A percentile compares a stretch with the other conserved stretches of the same genome.
These are phyloP conservation scores for Botrytis tulipae DNA, from an alignment of 2,329 filamentous ascomycete genomes.

Conservation along the genomic window DNA sequence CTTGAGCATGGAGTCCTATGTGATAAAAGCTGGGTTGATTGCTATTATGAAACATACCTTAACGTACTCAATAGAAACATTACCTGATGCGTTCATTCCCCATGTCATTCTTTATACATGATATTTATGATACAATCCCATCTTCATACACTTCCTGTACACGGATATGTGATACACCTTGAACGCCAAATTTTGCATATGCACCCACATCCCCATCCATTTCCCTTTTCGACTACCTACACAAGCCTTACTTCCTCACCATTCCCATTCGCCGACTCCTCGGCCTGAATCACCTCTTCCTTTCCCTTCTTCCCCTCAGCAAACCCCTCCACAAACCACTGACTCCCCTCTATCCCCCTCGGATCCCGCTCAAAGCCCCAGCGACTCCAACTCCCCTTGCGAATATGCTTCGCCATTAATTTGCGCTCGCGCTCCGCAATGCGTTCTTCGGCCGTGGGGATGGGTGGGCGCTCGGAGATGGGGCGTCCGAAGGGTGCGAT, in stretches of 20 bases:
- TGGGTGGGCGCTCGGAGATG: slow-evolving; percentile 61
- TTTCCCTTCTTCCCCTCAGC: slow-evolving; percentile 15
- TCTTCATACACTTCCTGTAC: slow-evolving; percentile 8
- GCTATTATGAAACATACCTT: not conserved
- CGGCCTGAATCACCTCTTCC: not conserved
- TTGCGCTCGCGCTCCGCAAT: slow-evolving; percentile 54
- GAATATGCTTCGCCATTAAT: slow-evolving; percentile 56
- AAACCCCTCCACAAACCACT: slow-evolving; percentile 19
- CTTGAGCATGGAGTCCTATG: not conserved
- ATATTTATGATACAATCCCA: slow-evolving; percentile 17
- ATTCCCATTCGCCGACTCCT: not conserved
- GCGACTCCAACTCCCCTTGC: slow-evolving; percentile 39
- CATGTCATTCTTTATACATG: not conserved
- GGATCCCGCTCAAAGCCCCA: slow-evolving; percentile 23
- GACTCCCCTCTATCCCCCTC: slow-evolving; percentile 6
- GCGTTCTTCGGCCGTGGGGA: slow-evolving; percentile 64
- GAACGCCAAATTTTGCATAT: slow-evolving; percentile 17
- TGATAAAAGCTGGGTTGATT: not conserved
- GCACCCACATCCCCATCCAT: not conserved
- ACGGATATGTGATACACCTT: slow-evolving; percentile 2
- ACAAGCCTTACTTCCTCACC: slow-evolving; percentile 6
- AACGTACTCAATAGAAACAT: slow-evolving; percentile 6
- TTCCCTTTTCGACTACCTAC: not conserved
- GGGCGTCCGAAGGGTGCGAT: slow-evolving; percentile 67
- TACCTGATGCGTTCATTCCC: not conserved